Evolutionary conservation across 495 filamentous ascomycete species (phyloP), one percentile per base, ranked within the genome.

Genomic region (Podospora comata): DNA sequence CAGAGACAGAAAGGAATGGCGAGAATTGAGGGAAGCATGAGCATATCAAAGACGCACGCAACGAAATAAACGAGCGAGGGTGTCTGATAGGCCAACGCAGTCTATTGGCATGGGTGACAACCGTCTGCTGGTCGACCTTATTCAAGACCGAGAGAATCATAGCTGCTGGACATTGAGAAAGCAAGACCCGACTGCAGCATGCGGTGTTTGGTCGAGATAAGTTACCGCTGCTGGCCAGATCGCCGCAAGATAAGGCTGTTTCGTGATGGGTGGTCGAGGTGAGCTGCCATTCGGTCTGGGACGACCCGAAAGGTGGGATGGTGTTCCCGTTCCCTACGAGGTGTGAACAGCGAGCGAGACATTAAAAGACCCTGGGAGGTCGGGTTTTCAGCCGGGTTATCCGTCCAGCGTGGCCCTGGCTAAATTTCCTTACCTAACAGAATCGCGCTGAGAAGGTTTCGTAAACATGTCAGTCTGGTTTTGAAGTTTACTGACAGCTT

Each of bases 191-290:
- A 61, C 13, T 32, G 59, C 59, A 32, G 59, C 59, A 32, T 61
- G 59, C 59, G 18, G 59, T 18, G 20, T 16, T 30, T 23, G 9
- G n/a, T 26, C 20, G 59, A 61, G 23, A 61, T 61, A 61, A 61
- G 20, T 5, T 27, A 26, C 4, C 55, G 55, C 55, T n/a, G 55
- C 23, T n/a, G 55, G 55, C 18, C 55, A 58, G 55, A 58, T 58
- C 55, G 55, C 55, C 55, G 55, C 55, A 26, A 23, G 55, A 58
- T 58, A 58, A 58, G 55, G 55, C 55, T 6, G 5, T 6, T 19
- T 58, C 23, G 18, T 58, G 55, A 18, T 58, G 55, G 23, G 6
- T 58, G 55, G 55, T 58, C 6, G 19, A 20, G n/a, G 55, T n/a
- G 23, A 58, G 39, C 39, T 48, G 39, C 39, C 39, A 48, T 48